These are phyloP conservation scores for Barbatosphaeria neglecta DNA, from an alignment of 495 filamentous ascomycete genomes.

Conservation along the genomic window DNA sequence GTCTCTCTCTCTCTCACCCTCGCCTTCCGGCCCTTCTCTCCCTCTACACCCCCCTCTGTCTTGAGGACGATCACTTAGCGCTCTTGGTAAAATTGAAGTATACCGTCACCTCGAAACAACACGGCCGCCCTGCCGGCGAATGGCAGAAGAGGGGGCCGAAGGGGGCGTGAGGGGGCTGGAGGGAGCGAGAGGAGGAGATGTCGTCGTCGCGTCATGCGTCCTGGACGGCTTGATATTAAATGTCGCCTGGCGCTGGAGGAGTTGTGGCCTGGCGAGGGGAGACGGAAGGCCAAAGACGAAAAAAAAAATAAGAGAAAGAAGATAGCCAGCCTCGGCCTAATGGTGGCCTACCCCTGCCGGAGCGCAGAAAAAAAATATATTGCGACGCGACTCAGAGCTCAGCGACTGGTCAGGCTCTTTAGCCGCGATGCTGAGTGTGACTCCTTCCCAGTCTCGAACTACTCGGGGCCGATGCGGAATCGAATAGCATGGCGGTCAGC, in stretches of 20 bases:
- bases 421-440: neutral
- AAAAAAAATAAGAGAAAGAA: too few species aligned
- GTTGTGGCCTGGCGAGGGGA: neutral
- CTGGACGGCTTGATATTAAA: conserved; percentile 1
- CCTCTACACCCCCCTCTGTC: too few species aligned
- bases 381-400: neutral
- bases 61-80: too few species aligned
- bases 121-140: neutral
- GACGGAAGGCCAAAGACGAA: too few species aligned
- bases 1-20: too few species aligned
- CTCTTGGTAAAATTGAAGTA: too few species aligned
- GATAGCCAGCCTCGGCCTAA: neutral
- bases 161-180: too few species aligned
- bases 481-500: neutral
- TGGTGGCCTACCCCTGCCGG: too few species aligned
- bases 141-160: neutral
- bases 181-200: neutral
- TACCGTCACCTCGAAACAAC: neutral
- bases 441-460: too few species aligned
- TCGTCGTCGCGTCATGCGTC: neutral
- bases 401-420: neutral
- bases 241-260: neutral
- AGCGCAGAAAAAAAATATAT: neutral
- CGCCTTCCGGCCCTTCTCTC: too few species aligned
- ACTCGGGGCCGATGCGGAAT: neutral